Percentiles rank a stretch among this genome's conserved stretches.
phyloP scores from a whole-genome alignment of 192 early-diverging fungal genomes.

The Dispira simplex region DNA sequence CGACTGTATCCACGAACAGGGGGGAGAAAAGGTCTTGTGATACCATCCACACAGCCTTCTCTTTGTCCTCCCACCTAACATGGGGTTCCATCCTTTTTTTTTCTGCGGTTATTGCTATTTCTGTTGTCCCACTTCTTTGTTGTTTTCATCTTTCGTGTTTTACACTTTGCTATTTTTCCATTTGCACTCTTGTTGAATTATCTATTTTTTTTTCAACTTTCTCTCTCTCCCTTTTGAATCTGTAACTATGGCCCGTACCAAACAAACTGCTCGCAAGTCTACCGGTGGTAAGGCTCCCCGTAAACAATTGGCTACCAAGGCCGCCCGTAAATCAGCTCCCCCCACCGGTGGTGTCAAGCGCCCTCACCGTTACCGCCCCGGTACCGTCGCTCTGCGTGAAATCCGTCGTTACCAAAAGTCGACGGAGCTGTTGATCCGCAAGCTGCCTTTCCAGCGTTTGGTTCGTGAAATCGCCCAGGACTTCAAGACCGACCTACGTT shows the following conservation, averaged over 20 bases:
- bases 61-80: too few relatives aligned
- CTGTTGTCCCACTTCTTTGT: too few relatives aligned
- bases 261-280: slow-evolving; percentile 97
- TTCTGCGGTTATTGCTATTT: too few relatives aligned
- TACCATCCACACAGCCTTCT: too few relatives aligned
- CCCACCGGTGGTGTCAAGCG: slow-evolving; percentile 89
- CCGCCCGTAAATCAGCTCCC: slow-evolving; percentile 89
- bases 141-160: too few relatives aligned
- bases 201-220: too few relatives aligned
- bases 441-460: slow-evolving; percentile 88
- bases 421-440: slow-evolving; percentile 27
- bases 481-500: slow-evolving; percentile 98
- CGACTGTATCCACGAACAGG: too few relatives aligned
- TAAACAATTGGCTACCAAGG: slow-evolving; percentile 92
- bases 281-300: slow-evolving; percentile 98
- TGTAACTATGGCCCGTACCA: slow-evolving; percentile 47
- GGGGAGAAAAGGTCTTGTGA: too few relatives aligned
- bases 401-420: slow-evolving; percentile 94
- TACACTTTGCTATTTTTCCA: too few relatives aligned
- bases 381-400: slow-evolving; percentile 83
- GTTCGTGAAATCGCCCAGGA: slow-evolving; percentile 99
- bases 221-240: too few relatives aligned
- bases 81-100: too few relatives aligned
- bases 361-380: slow-evolving; percentile 73
- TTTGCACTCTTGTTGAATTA: too few relatives aligned